Evolutionary conservation across 73 alveolate genomes (phyloP).

Genomic region (Tetrahymena malaccensis): DNA sequence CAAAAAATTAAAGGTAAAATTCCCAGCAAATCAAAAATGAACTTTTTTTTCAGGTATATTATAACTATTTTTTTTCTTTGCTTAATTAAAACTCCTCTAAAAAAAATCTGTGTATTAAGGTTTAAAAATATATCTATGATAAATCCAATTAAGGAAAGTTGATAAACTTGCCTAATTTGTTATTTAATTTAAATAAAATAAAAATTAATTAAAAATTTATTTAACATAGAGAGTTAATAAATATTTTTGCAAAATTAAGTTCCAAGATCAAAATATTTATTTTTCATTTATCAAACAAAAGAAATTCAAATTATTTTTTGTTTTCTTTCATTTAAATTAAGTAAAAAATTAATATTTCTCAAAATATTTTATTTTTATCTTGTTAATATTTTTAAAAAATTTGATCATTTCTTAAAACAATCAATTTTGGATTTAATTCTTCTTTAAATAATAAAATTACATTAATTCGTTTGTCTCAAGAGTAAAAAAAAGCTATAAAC

Average conservation of each 20-base stretch:
- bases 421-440: too few relatives aligned
- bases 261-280: too few relatives aligned
- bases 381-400: too few relatives aligned
- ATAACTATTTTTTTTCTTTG: neutral
- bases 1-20: neutral
- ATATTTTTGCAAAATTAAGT: too few relatives aligned
- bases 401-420: too few relatives aligned
- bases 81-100: neutral
- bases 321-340: too few relatives aligned
- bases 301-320: too few relatives aligned
- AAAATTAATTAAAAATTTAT: too few relatives aligned
- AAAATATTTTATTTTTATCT: too few relatives aligned
- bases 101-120: constrained; percentile 1
- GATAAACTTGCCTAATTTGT: neutral
- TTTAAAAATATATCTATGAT: neutral
- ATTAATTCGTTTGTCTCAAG: neutral
- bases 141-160: neutral
- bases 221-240: too few relatives aligned
- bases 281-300: too few relatives aligned
- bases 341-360: too few relatives aligned
- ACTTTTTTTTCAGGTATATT: neutral
- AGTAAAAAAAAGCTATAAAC: neutral
- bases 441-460: neutral
- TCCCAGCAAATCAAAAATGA: neutral
- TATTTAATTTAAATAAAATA: neutral